These are phyloP conservation scores for Catharanthus roseus DNA, from an alignment of 257 asterid species.

Conservation along the genomic window DNA sequence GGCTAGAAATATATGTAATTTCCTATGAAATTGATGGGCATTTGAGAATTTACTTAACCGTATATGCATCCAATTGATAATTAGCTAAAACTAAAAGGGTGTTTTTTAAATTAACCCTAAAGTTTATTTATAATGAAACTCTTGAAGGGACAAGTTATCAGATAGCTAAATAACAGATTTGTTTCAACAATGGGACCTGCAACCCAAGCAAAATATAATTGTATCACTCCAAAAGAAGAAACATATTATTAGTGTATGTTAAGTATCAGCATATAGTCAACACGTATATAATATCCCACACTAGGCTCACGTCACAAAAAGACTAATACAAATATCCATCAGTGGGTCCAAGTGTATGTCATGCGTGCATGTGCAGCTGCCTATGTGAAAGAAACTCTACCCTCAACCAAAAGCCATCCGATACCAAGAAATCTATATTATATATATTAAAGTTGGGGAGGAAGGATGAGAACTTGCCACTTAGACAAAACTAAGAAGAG, in stretches of 20 bases:
- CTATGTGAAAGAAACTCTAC: not conserved
- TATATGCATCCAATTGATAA: too few species aligned
- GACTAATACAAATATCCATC: not conserved
- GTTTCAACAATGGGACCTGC: not conserved
- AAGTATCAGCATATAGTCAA: not conserved
- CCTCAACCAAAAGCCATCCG: not conserved
- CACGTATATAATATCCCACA: not conserved
- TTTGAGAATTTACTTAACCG: too few species aligned
- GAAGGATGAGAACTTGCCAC: too few species aligned
- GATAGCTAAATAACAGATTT: not conserved
- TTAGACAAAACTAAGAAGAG: too few species aligned
- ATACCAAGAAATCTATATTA: constrained; percentile 4
- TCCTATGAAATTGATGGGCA: too few species aligned
- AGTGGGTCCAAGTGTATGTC: too few species aligned
- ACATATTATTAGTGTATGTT: not conserved
- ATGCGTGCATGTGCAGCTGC: not conserved
- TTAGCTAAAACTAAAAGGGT: too few species aligned
- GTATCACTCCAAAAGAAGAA: not conserved
- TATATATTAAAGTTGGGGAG: too few species aligned
- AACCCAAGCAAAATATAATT: not conserved
- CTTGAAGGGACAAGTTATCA: not conserved
- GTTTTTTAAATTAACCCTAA: too few species aligned
- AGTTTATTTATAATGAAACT: not conserved
- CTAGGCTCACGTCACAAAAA: not conserved
- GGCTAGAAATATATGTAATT: too few species aligned